Base-by-base conservation (phyloP, 495 filamentous ascomycete genomes). In the Aspergillus ellipticus region DNA sequence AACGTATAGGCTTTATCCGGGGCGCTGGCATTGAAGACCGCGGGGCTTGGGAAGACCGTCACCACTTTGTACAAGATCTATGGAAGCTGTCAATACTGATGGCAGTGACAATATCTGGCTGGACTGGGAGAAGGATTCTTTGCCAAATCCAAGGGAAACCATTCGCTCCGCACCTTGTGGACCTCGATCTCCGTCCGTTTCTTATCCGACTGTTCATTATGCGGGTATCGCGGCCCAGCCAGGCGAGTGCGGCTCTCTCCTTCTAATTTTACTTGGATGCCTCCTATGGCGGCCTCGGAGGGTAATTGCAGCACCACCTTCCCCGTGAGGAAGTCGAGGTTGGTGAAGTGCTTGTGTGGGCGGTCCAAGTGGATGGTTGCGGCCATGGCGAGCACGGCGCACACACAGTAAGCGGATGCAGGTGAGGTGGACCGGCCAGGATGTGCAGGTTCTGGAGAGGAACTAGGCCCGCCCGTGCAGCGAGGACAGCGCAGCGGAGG, bases 241-340 rank as follows among this genome's bases (percentile, higher is more conserved):
- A 88, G 66, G 42, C 83, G 80, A 17, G 90, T 92, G 46, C 80
- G 79, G 60, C 87, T 89, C 69, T 95, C 92, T 51, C 92, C 94
- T 67, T 98, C 93, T 33, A 98, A 81, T 75, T 98, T 98, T 59
- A 96, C 93, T 41, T 91, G 81, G 51, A 98, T 88, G 11, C 83
- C 82, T 24, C 86, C 81, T 45, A 98, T 79, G 24, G 83, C 81
- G 54, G 89, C 82, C 52, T 85, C 82, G 22, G 81, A 83, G 9
- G 66, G 68, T 6, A 92, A 76, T 16, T 74, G 69, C 48, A 98
- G 70, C 11, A 92, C 66, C 19, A 96, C 81, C 49, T 71, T 82
- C 20, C 87, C 87, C 1, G 78, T 81, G 24, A 98, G 80, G 56
- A 84, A 75, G 70, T 98, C 94, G 52, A 96, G 81, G 63, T 97